These are phyloP conservation scores for Drechslera avenae DNA, from an alignment of 2,329 filamentous ascomycete genomes.

Conservation along the genomic window DNA sequence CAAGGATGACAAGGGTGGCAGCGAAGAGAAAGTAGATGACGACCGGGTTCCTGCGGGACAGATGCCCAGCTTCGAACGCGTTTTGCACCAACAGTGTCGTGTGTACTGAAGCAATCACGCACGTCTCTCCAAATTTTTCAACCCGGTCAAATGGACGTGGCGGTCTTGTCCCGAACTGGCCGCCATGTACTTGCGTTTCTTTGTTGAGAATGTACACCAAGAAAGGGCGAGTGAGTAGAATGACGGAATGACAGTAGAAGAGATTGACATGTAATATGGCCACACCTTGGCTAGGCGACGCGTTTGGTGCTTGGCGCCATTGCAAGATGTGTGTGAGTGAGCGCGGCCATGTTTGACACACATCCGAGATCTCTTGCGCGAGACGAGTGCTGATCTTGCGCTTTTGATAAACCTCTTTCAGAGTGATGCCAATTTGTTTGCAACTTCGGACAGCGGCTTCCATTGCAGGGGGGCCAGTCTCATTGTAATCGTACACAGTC, in stretches of 20 bases:
- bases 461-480: slow-evolving; percentile 52
- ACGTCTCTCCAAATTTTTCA: slow-evolving; percentile 55
- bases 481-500: slow-evolving; percentile 30
- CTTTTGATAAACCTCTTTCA: slow-evolving; percentile 65
- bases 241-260: slow-evolving; percentile 65
- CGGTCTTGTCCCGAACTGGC: slow-evolving; percentile 31
- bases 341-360: slow-evolving; percentile 59
- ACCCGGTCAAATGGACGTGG: slow-evolving; percentile 47
- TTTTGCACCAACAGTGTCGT: slow-evolving; percentile 49
- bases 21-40: slow-evolving; percentile 52
- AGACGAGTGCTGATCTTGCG: slow-evolving; percentile 63
- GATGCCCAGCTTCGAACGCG: slow-evolving; percentile 49
- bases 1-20: slow-evolving; percentile 47
- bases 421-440: slow-evolving; percentile 62
- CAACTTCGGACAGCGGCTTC: slow-evolving; percentile 64
- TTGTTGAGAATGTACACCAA: slow-evolving; percentile 63
- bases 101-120: slow-evolving; percentile 50
- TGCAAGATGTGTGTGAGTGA: slow-evolving; percentile 57
- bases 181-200: slow-evolving; percentile 46
- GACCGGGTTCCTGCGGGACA: slow-evolving; percentile 48
- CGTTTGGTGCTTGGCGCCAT: slow-evolving; percentile 56
- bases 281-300: slow-evolving; percentile 58
- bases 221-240: slow-evolving; percentile 68
- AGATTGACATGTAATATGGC: slow-evolving; percentile 67
- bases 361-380: slow-evolving; percentile 62